Conservation (phyloP, 2,329 filamentous ascomycete genomes). For the Trichophyton simii region DNA sequence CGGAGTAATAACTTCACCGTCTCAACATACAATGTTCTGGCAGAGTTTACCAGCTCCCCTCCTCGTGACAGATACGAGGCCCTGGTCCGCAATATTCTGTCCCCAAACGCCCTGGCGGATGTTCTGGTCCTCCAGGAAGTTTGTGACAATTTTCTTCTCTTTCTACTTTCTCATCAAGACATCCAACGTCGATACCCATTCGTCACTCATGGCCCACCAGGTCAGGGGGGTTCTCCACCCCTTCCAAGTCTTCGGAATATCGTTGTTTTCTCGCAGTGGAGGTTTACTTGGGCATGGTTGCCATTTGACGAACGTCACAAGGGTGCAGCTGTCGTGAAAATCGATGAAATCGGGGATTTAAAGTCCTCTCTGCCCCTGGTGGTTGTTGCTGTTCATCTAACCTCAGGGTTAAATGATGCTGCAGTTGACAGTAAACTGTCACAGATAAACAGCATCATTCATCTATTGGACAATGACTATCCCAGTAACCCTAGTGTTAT, state of each 20-base stretch:
- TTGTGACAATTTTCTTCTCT: constrained; percentile 49
- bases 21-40: constrained; percentile 35
- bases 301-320: constrained; percentile 46
- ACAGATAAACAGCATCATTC: constrained; percentile 42
- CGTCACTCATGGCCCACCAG: constrained; percentile 45
- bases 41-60: constrained; percentile 28
- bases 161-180: constrained; percentile 37
- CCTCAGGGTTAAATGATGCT: constrained; percentile 47
- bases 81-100: constrained; percentile 25
- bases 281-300: constrained; percentile 45
- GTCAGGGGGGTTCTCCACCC: constrained; percentile 40
- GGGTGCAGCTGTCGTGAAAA: constrained; percentile 40
- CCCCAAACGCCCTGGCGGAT: constrained; percentile 23
- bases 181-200: constrained; percentile 43
- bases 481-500: constrained; percentile 41
- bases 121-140: constrained; percentile 47
- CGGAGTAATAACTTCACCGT: constrained; percentile 18
- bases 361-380: constrained; percentile 28
- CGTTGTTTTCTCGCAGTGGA: constrained; percentile 45
- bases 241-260: constrained; percentile 50
- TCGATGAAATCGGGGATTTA: constrained; percentile 25
- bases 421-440: constrained; percentile 45
- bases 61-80: constrained; percentile 26
- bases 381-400: constrained; percentile 49
- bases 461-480: constrained; percentile 35